Percentiles rank a stretch among this genome's conserved stretches.
phyloP scores from a whole-genome alignment of 495 filamentous ascomycete genomes.

The Penicillium waksmanii region DNA sequence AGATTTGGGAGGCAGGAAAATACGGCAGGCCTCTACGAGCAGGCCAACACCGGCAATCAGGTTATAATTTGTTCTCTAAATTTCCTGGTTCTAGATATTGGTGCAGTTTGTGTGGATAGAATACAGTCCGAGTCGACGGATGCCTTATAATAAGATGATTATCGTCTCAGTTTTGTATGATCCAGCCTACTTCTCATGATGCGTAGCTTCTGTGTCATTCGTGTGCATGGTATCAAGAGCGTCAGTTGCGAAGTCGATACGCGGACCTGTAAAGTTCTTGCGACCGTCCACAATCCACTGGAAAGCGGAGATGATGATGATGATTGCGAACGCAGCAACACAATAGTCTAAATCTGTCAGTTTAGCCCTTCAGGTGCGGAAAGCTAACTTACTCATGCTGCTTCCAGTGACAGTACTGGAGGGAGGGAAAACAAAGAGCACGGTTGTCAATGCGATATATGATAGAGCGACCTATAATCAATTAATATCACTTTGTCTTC shows the following conservation, averaged over 20 bases:
- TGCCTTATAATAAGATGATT: neutral
- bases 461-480: constrained; percentile 56
- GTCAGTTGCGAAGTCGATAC: constrained; percentile 41
- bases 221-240: constrained; percentile 12
- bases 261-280: constrained; percentile 67
- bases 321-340: constrained; percentile 70
- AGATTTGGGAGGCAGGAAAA: too few relatives aligned
- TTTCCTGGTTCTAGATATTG: too few relatives aligned
- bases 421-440: constrained; percentile 75
- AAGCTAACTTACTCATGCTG: constrained; percentile 63
- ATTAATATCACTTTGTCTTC: constrained; percentile 17
- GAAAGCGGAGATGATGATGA: constrained; percentile 62
- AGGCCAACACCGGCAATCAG: too few relatives aligned
- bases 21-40: too few relatives aligned
- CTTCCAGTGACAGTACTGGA: constrained; percentile 61
- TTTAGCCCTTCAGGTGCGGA: neutral
- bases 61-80: too few relatives aligned
- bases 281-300: constrained; percentile 72
- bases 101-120: too few relatives aligned
- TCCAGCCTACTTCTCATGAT: constrained; percentile 11
- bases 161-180: neutral
- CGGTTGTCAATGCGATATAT: constrained; percentile 68
- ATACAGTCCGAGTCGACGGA: too few relatives aligned
- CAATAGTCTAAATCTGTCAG: constrained; percentile 55
- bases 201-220: neutral